Percentiles rank a stretch among this genome's conserved stretches.
These are phyloP conservation scores for Fusarium tanahbumbuense DNA, from an alignment of 2,329 filamentous ascomycete genomes.

Conservation along the genomic window DNA sequence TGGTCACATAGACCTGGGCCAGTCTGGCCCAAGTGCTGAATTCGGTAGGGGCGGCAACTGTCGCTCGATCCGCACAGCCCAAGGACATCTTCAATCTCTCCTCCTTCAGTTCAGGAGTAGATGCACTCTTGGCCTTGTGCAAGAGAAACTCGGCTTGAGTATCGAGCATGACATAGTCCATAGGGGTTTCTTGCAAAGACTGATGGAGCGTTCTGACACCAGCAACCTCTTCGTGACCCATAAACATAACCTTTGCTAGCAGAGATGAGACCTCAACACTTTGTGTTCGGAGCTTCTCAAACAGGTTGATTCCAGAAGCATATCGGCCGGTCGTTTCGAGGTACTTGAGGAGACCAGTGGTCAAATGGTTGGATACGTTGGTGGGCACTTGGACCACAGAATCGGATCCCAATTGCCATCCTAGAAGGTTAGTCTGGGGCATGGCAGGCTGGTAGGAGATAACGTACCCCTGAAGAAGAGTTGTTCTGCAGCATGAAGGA, in stretches of 20 bases:
- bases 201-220: conserved; percentile 90
- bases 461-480: conserved; percentile 88
- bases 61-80: conserved; percentile 92
- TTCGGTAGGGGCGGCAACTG: conserved; percentile 94
- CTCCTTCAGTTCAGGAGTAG: conserved; percentile 66
- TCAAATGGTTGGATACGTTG: conserved; percentile 94
- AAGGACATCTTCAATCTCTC: conserved; percentile 85
- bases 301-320: conserved; percentile 94
- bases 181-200: conserved; percentile 88
- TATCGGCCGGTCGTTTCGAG: conserved; percentile 96
- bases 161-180: conserved; percentile 98
- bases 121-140: conserved; percentile 76
- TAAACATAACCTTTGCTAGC: conserved; percentile 88
- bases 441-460: not conserved
- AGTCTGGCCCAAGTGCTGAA: conserved; percentile 96
- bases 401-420: conserved; percentile 95
- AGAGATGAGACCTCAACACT: conserved; percentile 96
- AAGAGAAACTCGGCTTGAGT: conserved; percentile 93
- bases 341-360: conserved; percentile 92
- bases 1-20: conserved; percentile 90
- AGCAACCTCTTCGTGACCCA: conserved; percentile 97
- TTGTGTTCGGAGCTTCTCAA: conserved; percentile 91
- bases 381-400: conserved; percentile 98
- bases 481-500: conserved; percentile 91
- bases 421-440: conserved; percentile 57